Conservation (phyloP, 306 rosid genomes). For the Ochetophila trinervis region DNA sequence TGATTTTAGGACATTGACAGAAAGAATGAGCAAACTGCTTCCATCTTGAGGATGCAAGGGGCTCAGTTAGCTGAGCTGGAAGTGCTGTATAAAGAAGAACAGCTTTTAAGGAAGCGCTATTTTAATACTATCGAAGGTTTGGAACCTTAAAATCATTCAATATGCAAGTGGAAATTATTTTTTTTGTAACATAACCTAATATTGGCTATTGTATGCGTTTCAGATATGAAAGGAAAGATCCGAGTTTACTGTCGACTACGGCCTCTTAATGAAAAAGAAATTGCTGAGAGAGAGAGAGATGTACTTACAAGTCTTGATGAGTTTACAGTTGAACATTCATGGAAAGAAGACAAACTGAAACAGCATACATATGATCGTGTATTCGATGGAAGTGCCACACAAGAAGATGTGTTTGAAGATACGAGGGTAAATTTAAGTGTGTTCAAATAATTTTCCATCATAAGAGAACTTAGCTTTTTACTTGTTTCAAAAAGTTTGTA, state of each 20-base stretch:
- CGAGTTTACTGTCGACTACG: constrained; percentile 86
- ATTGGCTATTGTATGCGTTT: constrained; percentile 16
- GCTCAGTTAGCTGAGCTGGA: constrained; percentile 89
- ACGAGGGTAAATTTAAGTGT: constrained; percentile 67
- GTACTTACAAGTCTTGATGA: constrained; percentile 54
- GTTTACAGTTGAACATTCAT: constrained; percentile 84
- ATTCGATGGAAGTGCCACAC: constrained; percentile 66
- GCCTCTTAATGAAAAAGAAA: constrained; percentile 78
- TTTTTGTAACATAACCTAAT: constrained; percentile 3
- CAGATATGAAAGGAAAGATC: constrained; percentile 99
- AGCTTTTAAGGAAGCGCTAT: constrained; percentile 83
- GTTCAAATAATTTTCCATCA: constrained; percentile 8
- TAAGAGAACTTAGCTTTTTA: constrained; percentile 8
- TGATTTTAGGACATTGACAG: constrained; percentile 82
- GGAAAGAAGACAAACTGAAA: constrained; percentile 81
- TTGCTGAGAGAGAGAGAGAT: constrained; percentile 46
- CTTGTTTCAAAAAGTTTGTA: not conserved
- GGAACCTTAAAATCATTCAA: constrained; percentile 2
- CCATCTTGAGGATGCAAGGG: constrained; percentile 89
- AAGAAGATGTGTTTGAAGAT: constrained; percentile 86
- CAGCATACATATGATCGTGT: constrained; percentile 84
- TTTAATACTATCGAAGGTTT: constrained; percentile 91
- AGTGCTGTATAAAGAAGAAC: constrained; percentile 88
- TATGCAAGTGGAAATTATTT: not conserved
- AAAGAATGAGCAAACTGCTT: constrained; percentile 91